phyloP scores from a whole-genome alignment of 148 eudicot species.

The Oxyria digyna region DNA sequence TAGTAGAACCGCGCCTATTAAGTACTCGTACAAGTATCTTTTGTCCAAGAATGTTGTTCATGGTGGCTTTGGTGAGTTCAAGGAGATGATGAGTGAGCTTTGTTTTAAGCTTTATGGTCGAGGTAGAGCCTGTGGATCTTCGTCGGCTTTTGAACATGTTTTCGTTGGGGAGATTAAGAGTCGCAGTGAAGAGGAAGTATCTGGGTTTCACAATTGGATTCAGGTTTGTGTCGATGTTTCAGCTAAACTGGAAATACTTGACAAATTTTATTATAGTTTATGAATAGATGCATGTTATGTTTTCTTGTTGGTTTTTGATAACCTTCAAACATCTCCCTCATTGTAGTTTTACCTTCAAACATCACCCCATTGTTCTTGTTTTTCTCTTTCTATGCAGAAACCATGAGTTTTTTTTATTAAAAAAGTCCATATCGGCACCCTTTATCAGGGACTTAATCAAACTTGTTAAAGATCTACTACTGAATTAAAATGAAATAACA shows the following conservation, averaged over 20 bases:
- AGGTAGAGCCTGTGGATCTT: constrained; percentile 57
- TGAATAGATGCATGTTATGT: too few species aligned
- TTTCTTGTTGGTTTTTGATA: too few species aligned
- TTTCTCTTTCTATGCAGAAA: too few species aligned
- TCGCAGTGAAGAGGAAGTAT: constrained; percentile 61
- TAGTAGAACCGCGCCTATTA: constrained; percentile 88
- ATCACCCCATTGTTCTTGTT: too few species aligned
- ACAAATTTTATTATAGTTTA: too few species aligned
- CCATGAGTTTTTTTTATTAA: too few species aligned
- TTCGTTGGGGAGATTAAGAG: constrained; percentile 93
- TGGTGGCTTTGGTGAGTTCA: constrained; percentile 48
- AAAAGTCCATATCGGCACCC: too few species aligned
- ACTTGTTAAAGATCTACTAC: too few species aligned
- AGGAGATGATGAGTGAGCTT: constrained; percentile 44
- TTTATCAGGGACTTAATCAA: too few species aligned
- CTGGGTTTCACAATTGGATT: constrained; percentile 98
- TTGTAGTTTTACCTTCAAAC: constrained; percentile 89
- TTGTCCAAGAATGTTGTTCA: constrained; percentile 30
- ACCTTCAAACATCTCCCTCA: too few species aligned
- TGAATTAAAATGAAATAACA: too few species aligned
- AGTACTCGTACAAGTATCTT: constrained; percentile 74
- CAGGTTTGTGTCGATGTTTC: constrained; percentile 35
- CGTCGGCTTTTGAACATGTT: constrained; percentile 97
- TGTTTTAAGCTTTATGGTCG: constrained; percentile 94
- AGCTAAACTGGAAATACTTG: too few species aligned